Conservation (phyloP, 2,329 filamentous ascomycete genomes). For the Tolypocladium tundrense region DNA sequence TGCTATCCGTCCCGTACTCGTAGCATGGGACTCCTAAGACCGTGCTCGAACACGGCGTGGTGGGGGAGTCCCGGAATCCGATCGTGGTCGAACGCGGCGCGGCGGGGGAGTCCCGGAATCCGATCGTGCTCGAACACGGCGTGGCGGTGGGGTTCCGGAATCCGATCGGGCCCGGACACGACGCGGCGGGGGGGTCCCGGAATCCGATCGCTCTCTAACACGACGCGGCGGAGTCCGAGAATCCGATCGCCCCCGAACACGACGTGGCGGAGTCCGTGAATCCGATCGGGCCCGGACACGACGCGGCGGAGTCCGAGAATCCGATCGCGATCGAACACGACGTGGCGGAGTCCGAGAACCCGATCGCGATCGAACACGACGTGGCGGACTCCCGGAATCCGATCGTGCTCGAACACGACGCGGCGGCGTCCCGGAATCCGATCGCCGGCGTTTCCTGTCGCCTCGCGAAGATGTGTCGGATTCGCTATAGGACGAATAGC, state of each 20-base stretch:
- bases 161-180: too few relatives aligned
- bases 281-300: not conserved
- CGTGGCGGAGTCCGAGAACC: not conserved
- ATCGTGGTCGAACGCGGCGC: not conserved
- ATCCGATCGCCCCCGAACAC: not conserved
- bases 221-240: not conserved
- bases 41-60: not conserved
- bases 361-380: not conserved
- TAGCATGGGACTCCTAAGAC: not conserved
- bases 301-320: not conserved
- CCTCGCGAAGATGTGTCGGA: not conserved
- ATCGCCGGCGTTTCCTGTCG: not conserved
- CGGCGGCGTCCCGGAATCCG: not conserved
- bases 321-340: too few relatives aligned
- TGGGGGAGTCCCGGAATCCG: not conserved
- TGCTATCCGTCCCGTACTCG: too few relatives aligned
- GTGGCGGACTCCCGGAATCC: not conserved
- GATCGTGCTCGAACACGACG: not conserved
- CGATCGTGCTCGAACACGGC: not conserved
- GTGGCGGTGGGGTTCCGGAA: not conserved
- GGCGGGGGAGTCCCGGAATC: not conserved
- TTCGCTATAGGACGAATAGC: slow-evolving; percentile 61
- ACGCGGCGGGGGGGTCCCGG: not conserved
- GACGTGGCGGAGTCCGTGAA: not conserved
- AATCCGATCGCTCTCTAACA: too few relatives aligned